Evolutionary conservation across 2,329 filamentous ascomycete genomes (phyloP), one percentile per base, ranked within the genome.

Genomic region (Falciphora oryzae): DNA sequence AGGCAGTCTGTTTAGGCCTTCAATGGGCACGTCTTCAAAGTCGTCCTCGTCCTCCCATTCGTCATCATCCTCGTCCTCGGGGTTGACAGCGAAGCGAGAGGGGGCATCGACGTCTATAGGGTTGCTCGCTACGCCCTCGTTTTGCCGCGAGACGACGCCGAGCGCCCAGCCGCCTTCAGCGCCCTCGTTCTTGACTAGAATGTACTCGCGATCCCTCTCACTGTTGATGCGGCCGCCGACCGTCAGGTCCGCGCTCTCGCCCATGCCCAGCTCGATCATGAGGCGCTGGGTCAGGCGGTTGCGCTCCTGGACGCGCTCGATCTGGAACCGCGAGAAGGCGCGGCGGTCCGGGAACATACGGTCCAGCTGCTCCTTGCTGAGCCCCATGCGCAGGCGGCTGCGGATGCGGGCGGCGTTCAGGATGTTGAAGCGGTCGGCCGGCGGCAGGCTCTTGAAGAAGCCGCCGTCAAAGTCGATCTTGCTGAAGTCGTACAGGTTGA

Each of bases 381-480:
- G 85, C 0, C 95, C 95, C 94, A 99, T 97, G 73, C 95, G 87
- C 71, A 99, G 81, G 63, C 95, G 85, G 75, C 92, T 97, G 65
- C 95, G 83, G 67, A 99, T 74, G 67, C 95, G 85, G 1, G 96
- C 95, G 1, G 96, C 95, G 73, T 99, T 99, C 28, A 99, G 79
- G 63, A 99, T 99, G 71, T 98, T 98, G 80, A 99, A 99, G 61
- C 94, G 87, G 78, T 99, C 95, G 2, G 89, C 89, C 1, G 93
- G 83, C 0, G 96, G 95, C 65, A 99, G 77, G 73, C 92, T 97
- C 74, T 90, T 86, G 78, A 99, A 99, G 77, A 99, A 99, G 16
- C 94, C 88, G 69, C 93, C 92, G 69, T 98, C 91, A 71, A 98
- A 99, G 73, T 99, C 95, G 70, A 99, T 99, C 77, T 98, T 98